phyloP scores from a whole-genome alignment of 768 basidiomycete species.

The Russula griseocarnosa region DNA sequence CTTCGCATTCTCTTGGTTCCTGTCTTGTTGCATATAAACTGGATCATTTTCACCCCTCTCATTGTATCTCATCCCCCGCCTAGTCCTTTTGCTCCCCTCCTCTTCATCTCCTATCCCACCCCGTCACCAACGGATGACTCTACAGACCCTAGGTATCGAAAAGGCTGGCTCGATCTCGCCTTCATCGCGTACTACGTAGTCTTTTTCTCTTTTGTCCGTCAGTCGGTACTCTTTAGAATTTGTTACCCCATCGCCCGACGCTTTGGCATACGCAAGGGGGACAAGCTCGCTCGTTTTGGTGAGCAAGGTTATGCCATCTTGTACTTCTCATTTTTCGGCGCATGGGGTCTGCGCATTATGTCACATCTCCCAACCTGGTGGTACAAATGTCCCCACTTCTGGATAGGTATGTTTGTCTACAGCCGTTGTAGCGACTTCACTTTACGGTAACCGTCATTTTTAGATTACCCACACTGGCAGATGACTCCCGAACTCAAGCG shows the following conservation, averaged over 20 bases:
- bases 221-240: slow-evolving; percentile 61
- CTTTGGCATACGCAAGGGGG: slow-evolving; percentile 61
- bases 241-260: slow-evolving; percentile 63
- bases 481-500: slow-evolving; percentile 81
- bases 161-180: slow-evolving; percentile 66
- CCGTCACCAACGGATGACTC: slow-evolving; percentile 44
- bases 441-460: neutral
- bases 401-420: slow-evolving; percentile 53
- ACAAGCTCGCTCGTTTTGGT: slow-evolving; percentile 78
- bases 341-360: slow-evolving; percentile 83
- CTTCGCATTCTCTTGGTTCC: slow-evolving; percentile 63
- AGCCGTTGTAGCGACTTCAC: neutral
- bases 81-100: slow-evolving; percentile 72
- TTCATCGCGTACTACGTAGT: slow-evolving; percentile 84
- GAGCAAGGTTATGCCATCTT: slow-evolving; percentile 87
- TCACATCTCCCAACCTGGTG: slow-evolving; percentile 74
- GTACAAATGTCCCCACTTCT: slow-evolving; percentile 80
- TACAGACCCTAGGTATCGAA: slow-evolving; percentile 58
- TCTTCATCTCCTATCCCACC: slow-evolving; percentile 68
- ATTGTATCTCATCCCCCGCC: slow-evolving; percentile 42
- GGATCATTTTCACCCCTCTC: slow-evolving; percentile 52
- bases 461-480: slow-evolving; percentile 86
- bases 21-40: slow-evolving; percentile 58
- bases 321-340: slow-evolving; percentile 70
- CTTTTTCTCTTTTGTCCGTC: slow-evolving; percentile 85